Evolutionary conservation across 2,329 filamentous ascomycete species (phyloP).

Genomic region (Aspergillus aculeatinus): DNA sequence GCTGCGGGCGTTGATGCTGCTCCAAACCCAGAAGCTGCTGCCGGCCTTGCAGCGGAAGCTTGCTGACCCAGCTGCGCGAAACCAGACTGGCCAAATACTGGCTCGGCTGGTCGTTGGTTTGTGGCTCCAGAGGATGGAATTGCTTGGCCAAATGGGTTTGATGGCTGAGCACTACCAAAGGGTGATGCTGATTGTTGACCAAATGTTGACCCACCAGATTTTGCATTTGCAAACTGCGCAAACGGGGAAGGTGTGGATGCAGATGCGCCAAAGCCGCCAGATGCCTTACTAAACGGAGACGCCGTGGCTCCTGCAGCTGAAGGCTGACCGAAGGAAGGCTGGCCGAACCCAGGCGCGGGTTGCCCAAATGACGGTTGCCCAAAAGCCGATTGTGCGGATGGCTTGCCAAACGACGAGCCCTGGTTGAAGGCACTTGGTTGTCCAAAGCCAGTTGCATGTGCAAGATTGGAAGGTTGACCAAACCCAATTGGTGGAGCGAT

Average conservation of each 20-base stretch:
- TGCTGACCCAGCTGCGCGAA: slow-evolving; percentile 24
- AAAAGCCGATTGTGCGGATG: slow-evolving; percentile 31
- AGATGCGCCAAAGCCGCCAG: slow-evolving; percentile 30
- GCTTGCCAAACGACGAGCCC: slow-evolving; percentile 43
- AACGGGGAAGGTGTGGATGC: slow-evolving; percentile 30
- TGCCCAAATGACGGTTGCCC: slow-evolving; percentile 48
- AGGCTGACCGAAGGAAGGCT: slow-evolving; percentile 29
- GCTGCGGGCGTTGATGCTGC: background rate
- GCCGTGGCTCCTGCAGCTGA: slow-evolving; percentile 24
- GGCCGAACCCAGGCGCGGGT: slow-evolving; percentile 23
- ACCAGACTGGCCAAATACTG: slow-evolving; percentile 37
- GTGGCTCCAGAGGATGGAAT: slow-evolving; percentile 28
- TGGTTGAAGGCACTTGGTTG: slow-evolving; percentile 27
- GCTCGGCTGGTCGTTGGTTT: slow-evolving; percentile 34
- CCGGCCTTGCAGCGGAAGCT: slow-evolving; percentile 6
- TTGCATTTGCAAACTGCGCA: slow-evolving; percentile 32
- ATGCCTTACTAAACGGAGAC: slow-evolving; percentile 48
- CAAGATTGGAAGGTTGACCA: slow-evolving; percentile 28
- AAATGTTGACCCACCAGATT: slow-evolving; percentile 32
- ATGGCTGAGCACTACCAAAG: slow-evolving; percentile 27
- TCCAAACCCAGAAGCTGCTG: background rate
- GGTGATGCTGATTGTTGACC: slow-evolving; percentile 28
- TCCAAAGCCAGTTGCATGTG: slow-evolving; percentile 25
- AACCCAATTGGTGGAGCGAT: slow-evolving; percentile 22
- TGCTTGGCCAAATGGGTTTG: slow-evolving; percentile 34